Evolutionary conservation across 1,139 yeast species (phyloP).

Genomic region (Blastobotrys capitulatus): DNA sequence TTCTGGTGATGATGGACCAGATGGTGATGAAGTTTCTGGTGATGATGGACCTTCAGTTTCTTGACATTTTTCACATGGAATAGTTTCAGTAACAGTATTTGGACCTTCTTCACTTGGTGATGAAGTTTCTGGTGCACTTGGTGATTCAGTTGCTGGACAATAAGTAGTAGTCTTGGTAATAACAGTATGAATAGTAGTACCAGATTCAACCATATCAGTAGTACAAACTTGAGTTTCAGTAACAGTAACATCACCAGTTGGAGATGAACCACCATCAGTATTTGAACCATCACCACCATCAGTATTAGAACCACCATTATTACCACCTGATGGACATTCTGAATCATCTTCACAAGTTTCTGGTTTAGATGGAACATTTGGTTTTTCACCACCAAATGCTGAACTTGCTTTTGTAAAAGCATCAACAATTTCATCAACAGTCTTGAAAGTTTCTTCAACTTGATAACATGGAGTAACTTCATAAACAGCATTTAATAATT

Average conservation of each 20-base stretch:
- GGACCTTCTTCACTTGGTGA: background rate
- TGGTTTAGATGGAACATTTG: constrained; percentile 9
- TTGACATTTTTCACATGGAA: background rate
- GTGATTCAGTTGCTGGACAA: constrained; percentile 11
- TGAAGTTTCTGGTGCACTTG: background rate
- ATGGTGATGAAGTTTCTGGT: background rate
- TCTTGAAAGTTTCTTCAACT: constrained; percentile 7
- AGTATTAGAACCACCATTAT: background rate
- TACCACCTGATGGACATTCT: background rate
- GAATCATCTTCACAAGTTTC: constrained; percentile 5
- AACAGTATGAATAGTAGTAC: constrained; percentile 6
- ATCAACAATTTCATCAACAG: constrained; percentile 1
- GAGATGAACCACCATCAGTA: background rate
- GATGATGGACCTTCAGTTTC: background rate
- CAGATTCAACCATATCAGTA: constrained; percentile 7
- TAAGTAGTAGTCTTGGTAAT: constrained; percentile 10
- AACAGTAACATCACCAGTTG: constrained; percentile 1
- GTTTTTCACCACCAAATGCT: background rate
- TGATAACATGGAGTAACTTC: constrained; percentile 2
- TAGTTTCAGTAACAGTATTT: background rate
- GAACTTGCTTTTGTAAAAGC: constrained; percentile 4
- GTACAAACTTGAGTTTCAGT: constrained; percentile 10
- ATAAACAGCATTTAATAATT: constrained; percentile 6
- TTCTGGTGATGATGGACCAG: background rate
- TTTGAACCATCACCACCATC: constrained; percentile 3